These are phyloP conservation scores for Cubamyces sp. DNA, from an alignment of 768 basidiomycete species.

Conservation along the genomic window DNA sequence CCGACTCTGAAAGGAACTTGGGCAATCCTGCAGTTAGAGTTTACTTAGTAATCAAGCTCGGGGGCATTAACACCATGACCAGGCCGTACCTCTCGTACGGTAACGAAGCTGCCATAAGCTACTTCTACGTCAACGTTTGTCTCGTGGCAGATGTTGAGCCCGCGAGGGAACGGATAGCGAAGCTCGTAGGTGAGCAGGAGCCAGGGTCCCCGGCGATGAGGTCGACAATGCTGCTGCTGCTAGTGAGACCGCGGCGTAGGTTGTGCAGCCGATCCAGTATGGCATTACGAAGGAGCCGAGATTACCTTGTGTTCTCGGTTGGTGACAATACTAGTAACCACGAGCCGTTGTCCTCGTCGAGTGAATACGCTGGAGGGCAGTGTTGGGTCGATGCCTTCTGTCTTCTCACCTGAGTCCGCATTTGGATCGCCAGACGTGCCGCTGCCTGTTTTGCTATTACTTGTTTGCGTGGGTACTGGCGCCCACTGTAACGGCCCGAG, in stretches of 20 bases:
- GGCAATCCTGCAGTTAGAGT: background rate
- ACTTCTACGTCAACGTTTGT: constrained; percentile 1
- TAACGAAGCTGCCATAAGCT: background rate
- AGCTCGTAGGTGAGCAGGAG: background rate
- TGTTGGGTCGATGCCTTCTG: too few relatives aligned
- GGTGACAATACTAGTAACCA: too few relatives aligned
- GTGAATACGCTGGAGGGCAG: too few relatives aligned
- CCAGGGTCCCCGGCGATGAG: too few relatives aligned
- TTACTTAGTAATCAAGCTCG: background rate
- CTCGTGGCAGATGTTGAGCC: constrained; percentile 3
- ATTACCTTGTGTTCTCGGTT: too few relatives aligned
- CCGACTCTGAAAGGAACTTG: background rate
- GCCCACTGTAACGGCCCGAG: background rate
- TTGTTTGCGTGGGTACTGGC: constrained; percentile 9
- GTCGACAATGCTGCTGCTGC: too few relatives aligned
- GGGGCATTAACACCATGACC: background rate
- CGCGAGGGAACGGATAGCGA: background rate
- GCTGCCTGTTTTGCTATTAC: background rate
- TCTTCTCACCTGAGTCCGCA: too few relatives aligned
- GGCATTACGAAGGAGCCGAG: too few relatives aligned
- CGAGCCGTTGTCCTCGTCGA: too few relatives aligned
- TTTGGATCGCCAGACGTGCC: background rate
- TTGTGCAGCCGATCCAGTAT: too few relatives aligned
- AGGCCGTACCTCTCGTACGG: constrained; percentile 7
- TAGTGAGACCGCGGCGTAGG: too few relatives aligned